phyloP scores from a whole-genome alignment of 208 protist genomes.

The Leptomonas pyrrhocoris region DNA sequence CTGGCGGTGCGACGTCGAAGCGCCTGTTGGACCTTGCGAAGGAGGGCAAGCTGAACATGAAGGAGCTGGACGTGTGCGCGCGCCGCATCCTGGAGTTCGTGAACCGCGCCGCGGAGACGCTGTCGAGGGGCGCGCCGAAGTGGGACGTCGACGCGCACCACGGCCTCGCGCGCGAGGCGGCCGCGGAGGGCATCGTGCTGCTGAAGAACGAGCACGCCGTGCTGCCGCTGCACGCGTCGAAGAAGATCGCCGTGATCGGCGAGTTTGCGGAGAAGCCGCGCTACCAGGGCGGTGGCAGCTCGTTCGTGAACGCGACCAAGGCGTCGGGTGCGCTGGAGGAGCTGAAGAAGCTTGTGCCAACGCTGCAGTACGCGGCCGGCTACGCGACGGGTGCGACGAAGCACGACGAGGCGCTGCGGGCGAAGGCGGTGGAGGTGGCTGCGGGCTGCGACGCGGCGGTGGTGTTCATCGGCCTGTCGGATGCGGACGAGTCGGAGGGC shows the following conservation, averaged over 20 bases:
- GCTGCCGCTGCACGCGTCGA: slow-evolving; percentile 18
- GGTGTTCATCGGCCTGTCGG: slow-evolving; percentile 9
- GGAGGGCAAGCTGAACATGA: slow-evolving; percentile 40
- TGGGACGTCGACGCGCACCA: slow-evolving; percentile 30
- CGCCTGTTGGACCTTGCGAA: slow-evolving; percentile 30
- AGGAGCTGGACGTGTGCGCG: slow-evolving; percentile 16
- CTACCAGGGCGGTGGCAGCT: slow-evolving; percentile 37
- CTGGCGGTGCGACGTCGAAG: slow-evolving; percentile 23
- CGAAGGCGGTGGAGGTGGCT: slow-evolving; percentile 3
- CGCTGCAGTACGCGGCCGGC: slow-evolving; percentile 8
- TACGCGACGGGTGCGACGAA: neutral
- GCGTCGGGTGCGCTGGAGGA: slow-evolving; percentile 1
- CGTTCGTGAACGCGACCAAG: slow-evolving; percentile 9
- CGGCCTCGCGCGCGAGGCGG: slow-evolving; percentile 37
- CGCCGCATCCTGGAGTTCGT: slow-evolving; percentile 11
- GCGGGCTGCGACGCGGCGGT: slow-evolving; percentile 8
- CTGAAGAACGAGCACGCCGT: slow-evolving; percentile 51
- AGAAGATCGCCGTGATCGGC: slow-evolving; percentile 27
- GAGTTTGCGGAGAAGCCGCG: slow-evolving; percentile 20
- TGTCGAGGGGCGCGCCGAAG: slow-evolving; percentile 9
- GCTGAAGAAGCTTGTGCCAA: neutral
- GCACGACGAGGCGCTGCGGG: neutral
- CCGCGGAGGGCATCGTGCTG: slow-evolving; percentile 39
- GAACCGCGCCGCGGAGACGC: slow-evolving; percentile 7
- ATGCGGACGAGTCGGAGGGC: slow-evolving; percentile 1